Evolutionary conservation across 192 early-diverging fungal species (phyloP), one percentile per base, ranked within the genome.

Genomic region (Rhizophagus sp.): DNA sequence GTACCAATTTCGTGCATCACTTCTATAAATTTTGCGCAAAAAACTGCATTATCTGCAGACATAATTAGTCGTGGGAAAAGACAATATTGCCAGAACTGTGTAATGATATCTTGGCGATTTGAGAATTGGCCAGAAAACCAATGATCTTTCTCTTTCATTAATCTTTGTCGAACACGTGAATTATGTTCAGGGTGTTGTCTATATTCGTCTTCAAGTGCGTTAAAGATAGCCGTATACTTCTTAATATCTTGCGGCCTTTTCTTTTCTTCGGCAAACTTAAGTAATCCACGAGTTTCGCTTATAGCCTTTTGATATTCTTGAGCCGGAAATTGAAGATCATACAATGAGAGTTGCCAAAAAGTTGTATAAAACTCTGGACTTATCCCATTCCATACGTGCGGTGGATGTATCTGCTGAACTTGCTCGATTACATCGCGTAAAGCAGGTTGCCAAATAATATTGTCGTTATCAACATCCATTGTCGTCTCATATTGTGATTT

Each of bases 301-400:
- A 44, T 62, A 19, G 62, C 34, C 33, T 79, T 75, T 47, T 83
- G 70, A 84, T 96, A 96, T 62, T 88, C 88, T 10, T 82, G 78
- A 49, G 83, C 83, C 25, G 93, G 94, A 22, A 91, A 88, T 50
- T 86, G 81, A 17, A 96, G 92, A 79, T 96, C 95, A 79, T 92
- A 92, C 6, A 96, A 79, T 6, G 84, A 82, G 13, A 96, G 81
- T 62, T 92, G 92, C 95, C 95, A 96, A 79, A 96, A 96, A 0
- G 90, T 90, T 10, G 88, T 84, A 80, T 91, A 96, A 73, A 96
- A 96, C 25, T 90, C 83, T 0, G 94, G 90, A 8, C 81, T 87
- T 67, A 89, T 75, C 11, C 75, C 83, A 17, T 75, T 81, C 90
- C 88, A 90, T 0, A 86, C 84, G 7, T 71, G 47, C 0, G 76